Base-by-base conservation (phyloP, 202 grass and related monocot species). In the Eragrostis tef region DNA sequence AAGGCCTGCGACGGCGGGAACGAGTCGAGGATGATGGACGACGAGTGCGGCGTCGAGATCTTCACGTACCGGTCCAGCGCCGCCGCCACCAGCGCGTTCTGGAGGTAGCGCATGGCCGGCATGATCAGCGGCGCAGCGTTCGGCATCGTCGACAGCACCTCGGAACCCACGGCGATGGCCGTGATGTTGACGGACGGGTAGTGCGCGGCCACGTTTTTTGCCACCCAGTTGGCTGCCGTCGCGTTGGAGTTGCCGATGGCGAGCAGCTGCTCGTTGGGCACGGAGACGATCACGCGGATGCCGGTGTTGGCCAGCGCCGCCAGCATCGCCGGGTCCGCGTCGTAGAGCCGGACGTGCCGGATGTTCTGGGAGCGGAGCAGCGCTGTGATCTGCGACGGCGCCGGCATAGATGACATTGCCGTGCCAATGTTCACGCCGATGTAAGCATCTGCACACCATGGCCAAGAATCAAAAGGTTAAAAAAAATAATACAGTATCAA, bases 201-300 rank as follows among this genome's bases (percentile, higher is more conserved):
- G 74, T 95, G 96, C 2, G 92, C 96, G 0, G 89, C 90, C 19
- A 98, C 96, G 43, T 98, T 98, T 21, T 74, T 79, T 0, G 92
- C 83, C 7, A 98, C 88, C 96, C 96, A 98, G 19, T 87, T 89
- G 64, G 92, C 96, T 3, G 96, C 96, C 41, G 96, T 98, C 48
- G 96, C 88, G 73, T 98, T 99, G 12, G 96, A 99, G 71, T 89
- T 90, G 53, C 93, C 96, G 54, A 99, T 85, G 64, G 85, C 96
- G 14, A 99, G 96, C 58, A 99, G 92, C 88, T 99, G 96, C 64
- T 99, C 96, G 80, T 99, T 99, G 1, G 96, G 96, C 5, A 99
- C 96, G 0, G 96, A 99, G 44, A 99, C 85, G 21, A 89, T 84
- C 7, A 99, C 96, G 78, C 93, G 84, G 85, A 99, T 95, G 58